Evolutionary conservation across 1,284 basidiomycete species (phyloP).

Genomic region (Papiliotrema flavescens): DNA sequence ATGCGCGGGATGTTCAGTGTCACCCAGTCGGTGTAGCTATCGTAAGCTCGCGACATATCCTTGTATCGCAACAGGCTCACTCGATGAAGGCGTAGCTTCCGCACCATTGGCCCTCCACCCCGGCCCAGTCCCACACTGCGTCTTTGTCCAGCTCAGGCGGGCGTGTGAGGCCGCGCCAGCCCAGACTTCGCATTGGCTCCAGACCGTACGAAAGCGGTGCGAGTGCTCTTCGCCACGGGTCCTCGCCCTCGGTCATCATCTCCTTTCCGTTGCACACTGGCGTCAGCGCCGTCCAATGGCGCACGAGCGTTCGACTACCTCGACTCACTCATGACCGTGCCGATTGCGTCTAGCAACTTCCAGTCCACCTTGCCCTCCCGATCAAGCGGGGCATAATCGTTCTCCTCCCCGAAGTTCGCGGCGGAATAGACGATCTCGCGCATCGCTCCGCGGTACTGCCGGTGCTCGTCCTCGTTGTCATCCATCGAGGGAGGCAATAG

Average conservation of each 20-base stretch:
- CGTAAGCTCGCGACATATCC: neutral
- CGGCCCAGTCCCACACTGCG: slow-evolving; percentile 43
- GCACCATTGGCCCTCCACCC: slow-evolving; percentile 34
- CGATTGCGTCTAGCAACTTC: slow-evolving; percentile 37
- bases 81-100: slow-evolving; percentile 46
- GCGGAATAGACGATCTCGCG: slow-evolving; percentile 32
- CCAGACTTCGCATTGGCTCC: slow-evolving; percentile 28
- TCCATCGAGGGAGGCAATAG: slow-evolving; percentile 23
- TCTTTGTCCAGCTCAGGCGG: slow-evolving; percentile 17
- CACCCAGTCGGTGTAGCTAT: slow-evolving; percentile 43
- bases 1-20: slow-evolving; percentile 34
- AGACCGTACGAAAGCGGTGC: slow-evolving; percentile 29
- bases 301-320: neutral
- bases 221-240: slow-evolving; percentile 25
- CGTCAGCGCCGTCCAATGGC: neutral
- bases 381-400: slow-evolving; percentile 38
- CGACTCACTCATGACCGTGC: slow-evolving; percentile 42
- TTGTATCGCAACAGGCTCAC: slow-evolving; percentile 18
- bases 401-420: slow-evolving; percentile 24
- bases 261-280: slow-evolving; percentile 37
- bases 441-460: slow-evolving; percentile 28
- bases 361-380: slow-evolving; percentile 39
- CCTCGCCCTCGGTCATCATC: slow-evolving; percentile 21
- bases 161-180: slow-evolving; percentile 21
- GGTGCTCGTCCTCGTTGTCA: slow-evolving; percentile 14